phyloP scores from a whole-genome alignment of 2,329 filamentous ascomycete genomes.

The Fonsecaea monophora region DNA sequence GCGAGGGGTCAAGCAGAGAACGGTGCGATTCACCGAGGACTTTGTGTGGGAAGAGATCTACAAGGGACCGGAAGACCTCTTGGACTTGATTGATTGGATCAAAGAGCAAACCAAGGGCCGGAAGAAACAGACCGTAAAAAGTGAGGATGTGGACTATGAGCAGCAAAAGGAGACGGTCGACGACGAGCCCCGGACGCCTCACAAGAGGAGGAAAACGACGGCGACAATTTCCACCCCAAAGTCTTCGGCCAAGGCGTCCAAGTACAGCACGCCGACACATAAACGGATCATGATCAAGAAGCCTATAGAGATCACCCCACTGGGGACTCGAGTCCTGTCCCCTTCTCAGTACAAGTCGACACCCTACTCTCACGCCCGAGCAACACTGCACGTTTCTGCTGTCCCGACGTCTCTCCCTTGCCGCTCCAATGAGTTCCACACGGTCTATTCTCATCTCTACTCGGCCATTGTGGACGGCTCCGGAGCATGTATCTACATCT shows the following conservation, averaged over 20 bases:
- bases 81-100: slow-evolving; percentile 69
- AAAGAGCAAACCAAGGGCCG: slow-evolving; percentile 72
- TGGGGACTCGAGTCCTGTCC: slow-evolving; percentile 86
- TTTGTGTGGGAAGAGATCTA: slow-evolving; percentile 91
- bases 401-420: slow-evolving; percentile 90
- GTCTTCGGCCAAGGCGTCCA: slow-evolving; percentile 50
- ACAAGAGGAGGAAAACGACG: slow-evolving; percentile 60
- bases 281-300: slow-evolving; percentile 80
- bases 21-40: slow-evolving; percentile 88
- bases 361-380: slow-evolving; percentile 89
- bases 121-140: slow-evolving; percentile 29
- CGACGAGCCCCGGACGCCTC: slow-evolving; percentile 58
- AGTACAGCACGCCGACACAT: slow-evolving; percentile 67
- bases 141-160: slow-evolving; percentile 36
- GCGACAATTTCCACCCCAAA: slow-evolving; percentile 54
- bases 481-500: slow-evolving; percentile 98
- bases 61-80: slow-evolving; percentile 68
- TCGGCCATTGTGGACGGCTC: slow-evolving; percentile 92
- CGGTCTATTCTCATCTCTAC: slow-evolving; percentile 92
- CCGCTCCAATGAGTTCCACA: slow-evolving; percentile 86
- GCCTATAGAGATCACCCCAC: slow-evolving; percentile 89
- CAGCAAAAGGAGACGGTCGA: slow-evolving; percentile 44
- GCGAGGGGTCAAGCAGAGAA: slow-evolving; percentile 85
- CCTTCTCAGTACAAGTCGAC: slow-evolving; percentile 73
- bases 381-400: slow-evolving; percentile 88